Percentiles rank a stretch among this genome's conserved stretches.
phyloP scores from a whole-genome alignment of 176 grass and related monocot species.

The Cenchrus americanus region DNA sequence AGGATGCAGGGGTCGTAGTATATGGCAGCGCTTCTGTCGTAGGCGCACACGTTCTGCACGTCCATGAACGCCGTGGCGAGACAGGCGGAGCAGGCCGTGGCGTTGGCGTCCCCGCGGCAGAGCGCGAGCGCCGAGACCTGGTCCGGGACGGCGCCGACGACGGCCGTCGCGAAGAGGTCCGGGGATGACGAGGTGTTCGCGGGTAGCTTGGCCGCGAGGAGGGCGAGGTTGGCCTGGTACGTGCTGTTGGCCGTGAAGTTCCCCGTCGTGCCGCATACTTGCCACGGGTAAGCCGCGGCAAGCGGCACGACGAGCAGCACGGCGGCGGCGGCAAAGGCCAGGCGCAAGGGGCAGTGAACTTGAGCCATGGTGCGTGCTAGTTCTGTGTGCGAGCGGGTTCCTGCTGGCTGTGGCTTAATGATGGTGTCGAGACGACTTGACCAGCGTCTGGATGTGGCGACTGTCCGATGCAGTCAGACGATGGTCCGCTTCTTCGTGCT shows the following conservation, averaged over 20 bases:
- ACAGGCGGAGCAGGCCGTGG: too few species aligned
- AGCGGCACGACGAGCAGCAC: not conserved
- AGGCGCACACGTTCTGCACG: constrained; percentile 1
- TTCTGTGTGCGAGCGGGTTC: too few species aligned
- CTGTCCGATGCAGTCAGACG: too few species aligned
- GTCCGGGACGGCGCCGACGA: not conserved
- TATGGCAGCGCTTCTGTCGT: not conserved
- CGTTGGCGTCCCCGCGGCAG: constrained; percentile 39
- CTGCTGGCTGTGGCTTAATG: too few species aligned
- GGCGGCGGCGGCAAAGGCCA: not conserved
- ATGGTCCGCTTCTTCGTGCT: too few species aligned
- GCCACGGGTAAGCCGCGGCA: constrained; percentile 10
- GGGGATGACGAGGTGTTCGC: not conserved
- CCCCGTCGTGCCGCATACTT: constrained; percentile 15
- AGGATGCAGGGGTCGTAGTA: constrained; percentile 31
- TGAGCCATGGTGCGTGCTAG: not conserved
- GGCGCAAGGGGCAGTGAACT: not conserved
- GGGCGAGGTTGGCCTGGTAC: constrained; percentile 35
- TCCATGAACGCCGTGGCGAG: constrained; percentile 7
- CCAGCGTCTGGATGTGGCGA: too few species aligned
- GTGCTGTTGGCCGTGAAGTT: constrained; percentile 43
- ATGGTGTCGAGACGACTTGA: too few species aligned
- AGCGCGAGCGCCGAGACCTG: constrained; percentile 8
- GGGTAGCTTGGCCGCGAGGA: not conserved
- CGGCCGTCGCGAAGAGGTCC: constrained; percentile 3